Evolutionary conservation across 1,284 basidiomycete species (phyloP).

Genomic region (Naganishia sp.): DNA sequence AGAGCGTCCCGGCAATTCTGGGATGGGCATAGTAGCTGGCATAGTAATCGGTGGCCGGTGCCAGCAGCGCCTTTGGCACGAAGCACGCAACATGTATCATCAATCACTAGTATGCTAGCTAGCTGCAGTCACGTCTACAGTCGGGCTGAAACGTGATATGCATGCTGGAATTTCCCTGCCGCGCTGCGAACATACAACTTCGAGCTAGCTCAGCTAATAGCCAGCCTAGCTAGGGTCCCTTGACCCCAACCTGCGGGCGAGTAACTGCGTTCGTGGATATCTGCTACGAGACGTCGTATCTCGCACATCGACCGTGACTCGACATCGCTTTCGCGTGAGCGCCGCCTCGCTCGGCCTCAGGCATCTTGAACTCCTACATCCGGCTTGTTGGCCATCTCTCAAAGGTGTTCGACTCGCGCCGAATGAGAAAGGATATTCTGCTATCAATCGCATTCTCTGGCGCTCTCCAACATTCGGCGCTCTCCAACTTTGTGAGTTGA

Average conservation of each 20-base stretch:
- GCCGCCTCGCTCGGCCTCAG: background rate
- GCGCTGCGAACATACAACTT: background rate
- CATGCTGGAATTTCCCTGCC: background rate
- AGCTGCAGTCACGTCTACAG: background rate
- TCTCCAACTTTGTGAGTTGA: background rate
- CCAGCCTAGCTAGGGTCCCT: too few species aligned
- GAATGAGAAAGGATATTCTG: background rate
- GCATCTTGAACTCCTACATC: background rate
- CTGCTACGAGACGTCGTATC: conserved; percentile 1
- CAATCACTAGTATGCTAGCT: background rate
- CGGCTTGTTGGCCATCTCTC: background rate
- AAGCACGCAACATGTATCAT: conserved; percentile 12
- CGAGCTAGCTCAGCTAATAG: too few species aligned
- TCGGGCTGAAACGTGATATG: conserved; percentile 10
- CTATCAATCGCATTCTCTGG: conserved; percentile 1
- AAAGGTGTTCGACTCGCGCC: background rate
- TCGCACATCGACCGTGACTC: background rate
- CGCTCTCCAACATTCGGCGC: background rate
- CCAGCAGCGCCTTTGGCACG: conserved; percentile 15
- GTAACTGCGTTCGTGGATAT: background rate
- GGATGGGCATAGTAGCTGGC: background rate
- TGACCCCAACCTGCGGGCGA: too few species aligned
- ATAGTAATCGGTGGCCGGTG: background rate
- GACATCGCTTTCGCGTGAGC: background rate
- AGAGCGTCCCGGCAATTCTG: conserved; percentile 7